Evolutionary conservation across 768 basidiomycete genomes (phyloP), one percentile per base, ranked within the genome.

Genomic region (Agaricus sinodeliciosus): DNA sequence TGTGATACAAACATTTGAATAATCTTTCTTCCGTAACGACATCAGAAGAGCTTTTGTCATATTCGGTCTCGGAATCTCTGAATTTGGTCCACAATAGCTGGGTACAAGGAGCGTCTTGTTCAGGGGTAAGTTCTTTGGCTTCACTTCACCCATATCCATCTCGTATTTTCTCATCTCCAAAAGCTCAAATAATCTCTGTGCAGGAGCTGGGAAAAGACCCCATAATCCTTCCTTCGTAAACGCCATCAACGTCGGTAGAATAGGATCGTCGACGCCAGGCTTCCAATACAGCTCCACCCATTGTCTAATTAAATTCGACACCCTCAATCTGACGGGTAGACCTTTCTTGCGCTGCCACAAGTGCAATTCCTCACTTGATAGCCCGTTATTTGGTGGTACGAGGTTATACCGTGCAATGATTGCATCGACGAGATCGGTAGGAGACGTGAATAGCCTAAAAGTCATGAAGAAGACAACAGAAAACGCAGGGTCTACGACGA

Each of bases 281-380:
- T 85, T 78, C 94, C 95, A 98, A 67, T 95, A 85, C 57, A 76
- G 73, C 66, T 98, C 94, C 47, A 96, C 75, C 96, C 96, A 99
- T 9, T 78, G 77, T 73, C 94, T 97, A 71, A 98, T 79, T 63
- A 97, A 84, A 65, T 95, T 95, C 42, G 88, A 87, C 36, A 97
- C 85, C 28, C 96, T 81, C 51, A 97, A 70, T 39, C 95, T 87
- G 37, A 98, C 86, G 6, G 95, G 94, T 4, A 90, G 79, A 18
- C 87, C 88, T 70, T 96, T 97, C 48, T 78, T 75, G 59, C 92
- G 86, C 61, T 88, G 81, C 94, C 94, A 98, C 7, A 86, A 57
- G 25, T 78, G 77, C 11, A 82, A 59, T 40, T 87, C 84, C 52
- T 82, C 81, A 34, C 77, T 74, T 3, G 80, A 72, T 35, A 84